Base-by-base conservation (phyloP, 108 stramenopile genomes). In the Schizochytrium sp. region DNA sequence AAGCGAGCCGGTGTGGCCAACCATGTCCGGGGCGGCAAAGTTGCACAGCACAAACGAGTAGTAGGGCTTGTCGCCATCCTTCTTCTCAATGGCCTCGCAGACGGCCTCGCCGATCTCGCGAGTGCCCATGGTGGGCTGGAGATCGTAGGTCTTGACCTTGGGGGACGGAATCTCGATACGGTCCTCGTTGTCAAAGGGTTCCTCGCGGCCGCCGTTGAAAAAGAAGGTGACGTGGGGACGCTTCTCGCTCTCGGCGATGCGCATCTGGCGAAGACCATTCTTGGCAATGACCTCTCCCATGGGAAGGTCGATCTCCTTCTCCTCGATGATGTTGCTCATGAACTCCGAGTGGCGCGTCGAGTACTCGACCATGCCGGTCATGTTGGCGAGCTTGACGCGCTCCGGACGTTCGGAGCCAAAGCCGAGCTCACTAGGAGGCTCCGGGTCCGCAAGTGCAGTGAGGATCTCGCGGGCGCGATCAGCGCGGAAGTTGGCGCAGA, bases 1-100 rank as follows among this genome's bases (percentile, higher is more conserved):
- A 12, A 83, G 51, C n/a, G 45, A 47, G 51, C 76, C 76, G 51
- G 76, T 83, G 23, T 83, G 76, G 76, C 76, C 76, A 34, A 83
- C 76, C 76, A 83, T 83, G 51, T 83, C 76, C n/a, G 76, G 76
- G 45, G 45, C 51, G 23, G 76, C 76, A 83, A 83, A 83, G 76
- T 83, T 83, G 76, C 45, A 53, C 18, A 83, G 48, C 76, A 83
- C 76, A 23, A 83, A 83, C 16, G 45, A 53, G 76, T 83, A 83
- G 48, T 83, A 53, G 18, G 48, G 48, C 28, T 47, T 83, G 76
- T 83, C 76, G 41, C 63, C 63, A 18, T 69, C 63, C 63, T 69
- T 69, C 63, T 69, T 69, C 63, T 69, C 63, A 16, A 83, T 53
- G 10, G 76, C 76, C 51, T 83, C 51, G 76, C 76, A 83, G 76